Evolutionary conservation across 768 basidiomycete genomes (phyloP), one percentile per base, ranked within the genome.

Genomic region (Boletales sp.): DNA sequence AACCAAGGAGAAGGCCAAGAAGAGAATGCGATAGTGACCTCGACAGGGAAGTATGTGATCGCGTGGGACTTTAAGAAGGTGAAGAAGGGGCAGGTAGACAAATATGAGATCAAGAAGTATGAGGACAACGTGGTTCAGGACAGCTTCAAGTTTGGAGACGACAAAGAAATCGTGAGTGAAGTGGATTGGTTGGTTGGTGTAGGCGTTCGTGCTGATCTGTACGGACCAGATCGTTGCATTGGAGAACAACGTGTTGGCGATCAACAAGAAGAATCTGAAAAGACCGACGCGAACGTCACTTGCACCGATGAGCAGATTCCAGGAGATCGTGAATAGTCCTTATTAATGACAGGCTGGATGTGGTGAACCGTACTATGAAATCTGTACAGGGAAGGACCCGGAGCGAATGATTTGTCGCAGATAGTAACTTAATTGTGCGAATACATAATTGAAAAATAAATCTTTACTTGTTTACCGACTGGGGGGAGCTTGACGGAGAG

Each of bases 11-110:
- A 89, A 62, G 87, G 84, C 15, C 83, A 90, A 56, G 83, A 86
- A 53, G 97, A 98, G 73, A 94, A 90, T 62, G 90, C 93, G 4
- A 98, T 98, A 50, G 86, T 98, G 41, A 98, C 95, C 0, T 92
- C 93, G 13, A 94, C 86, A 0, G 95, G 95, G 17, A 82, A 84
- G 64, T 97, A 82, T 58, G 89, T 97, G 50, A 80, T 97, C 61
- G 94, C 93, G 7, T 99, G 94, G 94, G 94, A 98, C 80, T 95
- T 99, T 66, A 81, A 78, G 40, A 93, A 94, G 64, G 90, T 98
- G 55, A 97, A 95, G 79, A 86, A 86, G 69, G 97, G 97, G 47
- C 80, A 82, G 43, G 76, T 87, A 38, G 90, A 93, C 69, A 88
- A 87, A 67, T 98, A 97, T 63, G 92, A 95, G 61, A 94, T 98